Evolutionary conservation across 2,329 filamentous ascomycete species (phyloP), one percentile per base, ranked within the genome.

Genomic region (Aspergillus brasiliensis): DNA sequence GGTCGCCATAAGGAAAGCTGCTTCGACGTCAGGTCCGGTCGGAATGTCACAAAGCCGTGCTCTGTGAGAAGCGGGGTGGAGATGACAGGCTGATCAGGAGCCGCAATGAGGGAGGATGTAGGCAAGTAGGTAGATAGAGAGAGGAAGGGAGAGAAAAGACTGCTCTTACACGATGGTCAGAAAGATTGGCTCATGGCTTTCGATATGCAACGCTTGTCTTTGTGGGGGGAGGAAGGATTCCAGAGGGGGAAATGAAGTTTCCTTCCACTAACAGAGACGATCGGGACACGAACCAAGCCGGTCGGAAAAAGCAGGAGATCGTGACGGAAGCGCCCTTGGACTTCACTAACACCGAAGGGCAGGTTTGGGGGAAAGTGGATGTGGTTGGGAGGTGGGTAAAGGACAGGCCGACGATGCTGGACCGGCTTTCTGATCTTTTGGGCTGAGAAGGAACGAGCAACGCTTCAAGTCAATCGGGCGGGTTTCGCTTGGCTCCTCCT

Each of bases 1-100:
- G 70, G 72, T 71, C 75, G 76, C 76, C 77, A 78, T 78, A 73
- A 64, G 73, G 73, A 73, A 74, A 70, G 62, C 68, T 71, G 58
- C 46, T 55, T 61, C 44, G 56, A 63, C 60, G 62, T 61, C 59
- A 64, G 66, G 47, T 65, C 65, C 62, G 68, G 63, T 57, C 65
- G 42, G 59, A 60, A 57, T 28, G 23, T 34, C n/a, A 55, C 28
- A 44, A 6, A 57, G 49, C 44, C 40, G 49, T 31, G 49, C n/a
- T 40, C 42, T 42, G 44, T 42, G 28, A 58, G 54, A 34, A 48
- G 48, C 25, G 48, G 57, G 21, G n/a, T 59, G 37, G n/a, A 53
- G 55, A 28, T 40, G 21, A 58, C 25, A 13, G 52, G 34, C 28
- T 21, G 52, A 57, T 44, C n/a, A 44, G 11, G 48, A 19, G 28